Conservation (phyloP, 495 filamentous ascomycete genomes). For the Penicillium crystallinum region DNA sequence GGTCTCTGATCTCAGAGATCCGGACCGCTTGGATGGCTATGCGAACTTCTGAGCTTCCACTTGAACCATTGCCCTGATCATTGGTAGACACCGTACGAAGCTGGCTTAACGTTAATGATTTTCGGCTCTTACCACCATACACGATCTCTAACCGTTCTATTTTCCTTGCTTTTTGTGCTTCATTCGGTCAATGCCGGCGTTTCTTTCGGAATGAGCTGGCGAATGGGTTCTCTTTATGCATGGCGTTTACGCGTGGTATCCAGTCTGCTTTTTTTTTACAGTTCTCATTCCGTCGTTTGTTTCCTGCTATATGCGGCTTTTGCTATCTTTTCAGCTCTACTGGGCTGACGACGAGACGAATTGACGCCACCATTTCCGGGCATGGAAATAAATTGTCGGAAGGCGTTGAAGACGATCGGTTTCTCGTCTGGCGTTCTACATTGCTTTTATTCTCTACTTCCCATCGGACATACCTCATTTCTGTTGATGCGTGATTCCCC, state of each 20-base stretch:
- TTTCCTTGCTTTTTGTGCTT: slow-evolving; percentile 12
- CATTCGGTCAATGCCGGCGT: slow-evolving; percentile 6
- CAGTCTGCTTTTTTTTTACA: background rate
- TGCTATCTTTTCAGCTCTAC: slow-evolving; percentile 15
- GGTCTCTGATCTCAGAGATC: slow-evolving; percentile 12
- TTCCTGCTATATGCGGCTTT: slow-evolving; percentile 9
- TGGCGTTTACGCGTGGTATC: slow-evolving; percentile 16
- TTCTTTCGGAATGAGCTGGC: slow-evolving; percentile 16
- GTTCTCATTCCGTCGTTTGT: slow-evolving; percentile 6
- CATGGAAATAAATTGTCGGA: slow-evolving; percentile 17
- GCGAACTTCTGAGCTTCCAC: slow-evolving; percentile 20
- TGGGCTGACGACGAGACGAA: slow-evolving; percentile 21
- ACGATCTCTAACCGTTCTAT: slow-evolving; percentile 9
- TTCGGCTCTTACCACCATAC: background rate
- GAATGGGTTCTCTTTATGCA: slow-evolving; percentile 11
- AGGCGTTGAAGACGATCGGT: slow-evolving; percentile 18
- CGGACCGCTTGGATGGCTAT: slow-evolving; percentile 12
- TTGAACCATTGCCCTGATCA: background rate
- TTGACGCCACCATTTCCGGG: slow-evolving; percentile 20
- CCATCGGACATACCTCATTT: slow-evolving; percentile 22
- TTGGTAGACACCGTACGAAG: slow-evolving; percentile 4
- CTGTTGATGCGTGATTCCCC: slow-evolving; percentile 7
- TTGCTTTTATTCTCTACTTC: slow-evolving; percentile 12
- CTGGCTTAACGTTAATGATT: background rate
- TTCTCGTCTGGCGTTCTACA: slow-evolving; percentile 17